A percentile compares a stretch with the other conserved stretches of the same genome.
phyloP scores from a whole-genome alignment of 1,139 yeast species.

The Scheffersomyces titani region DNA sequence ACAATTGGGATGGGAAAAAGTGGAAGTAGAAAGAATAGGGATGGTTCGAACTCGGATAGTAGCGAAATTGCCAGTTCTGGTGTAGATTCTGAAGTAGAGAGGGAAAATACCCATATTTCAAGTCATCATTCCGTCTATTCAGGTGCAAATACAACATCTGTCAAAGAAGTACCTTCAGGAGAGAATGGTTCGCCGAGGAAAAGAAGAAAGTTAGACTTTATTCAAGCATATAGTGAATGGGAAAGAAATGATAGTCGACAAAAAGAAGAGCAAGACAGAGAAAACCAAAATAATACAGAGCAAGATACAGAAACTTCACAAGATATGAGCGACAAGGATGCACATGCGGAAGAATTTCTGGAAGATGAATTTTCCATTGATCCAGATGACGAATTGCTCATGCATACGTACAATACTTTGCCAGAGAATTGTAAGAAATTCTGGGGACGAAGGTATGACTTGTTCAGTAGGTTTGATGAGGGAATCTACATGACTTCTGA shows the following conservation, averaged over 20 bases:
- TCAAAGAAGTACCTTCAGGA: background rate
- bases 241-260: background rate
- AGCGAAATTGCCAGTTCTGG: background rate
- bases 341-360: background rate
- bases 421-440: slow-evolving; percentile 50
- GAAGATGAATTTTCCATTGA: slow-evolving; percentile 18
- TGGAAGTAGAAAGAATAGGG: background rate
- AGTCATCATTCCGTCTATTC: background rate
- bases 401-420: slow-evolving; percentile 41
- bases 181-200: background rate
- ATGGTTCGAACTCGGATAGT: background rate
- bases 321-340: background rate
- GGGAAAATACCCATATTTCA: background rate
- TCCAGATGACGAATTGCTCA: slow-evolving; percentile 33
- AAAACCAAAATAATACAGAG: background rate
- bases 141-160: background rate
- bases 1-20: background rate
- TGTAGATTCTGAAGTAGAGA: background rate
- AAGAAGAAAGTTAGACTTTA: background rate
- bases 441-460: slow-evolving; percentile 58
- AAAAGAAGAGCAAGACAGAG: background rate
- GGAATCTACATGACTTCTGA: slow-evolving; percentile 76
- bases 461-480: slow-evolving; percentile 64
- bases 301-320: background rate
- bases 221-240: background rate